Evolutionary conservation across 179 eudicot species (phyloP).

Genomic region (Beta macrorhiza): DNA sequence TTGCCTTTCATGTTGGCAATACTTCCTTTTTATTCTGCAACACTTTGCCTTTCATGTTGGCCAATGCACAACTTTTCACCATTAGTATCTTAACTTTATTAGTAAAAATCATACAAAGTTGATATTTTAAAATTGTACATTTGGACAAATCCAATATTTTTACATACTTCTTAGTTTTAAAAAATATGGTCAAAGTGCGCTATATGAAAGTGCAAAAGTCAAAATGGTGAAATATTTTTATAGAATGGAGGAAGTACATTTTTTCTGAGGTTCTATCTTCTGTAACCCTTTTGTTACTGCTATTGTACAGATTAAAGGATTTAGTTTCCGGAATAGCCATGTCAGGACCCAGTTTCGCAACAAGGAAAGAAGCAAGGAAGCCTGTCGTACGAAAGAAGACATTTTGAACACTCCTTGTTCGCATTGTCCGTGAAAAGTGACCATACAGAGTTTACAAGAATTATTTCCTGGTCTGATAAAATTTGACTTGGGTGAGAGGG

Average conservation of each 20-base stretch:
- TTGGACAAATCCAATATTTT: too few species aligned
- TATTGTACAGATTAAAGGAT: slow-evolving; percentile 68
- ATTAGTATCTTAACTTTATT: too few species aligned
- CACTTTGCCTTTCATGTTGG: too few species aligned
- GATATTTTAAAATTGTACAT: too few species aligned
- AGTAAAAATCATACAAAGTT: too few species aligned
- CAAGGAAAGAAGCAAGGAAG: slow-evolving; percentile 69
- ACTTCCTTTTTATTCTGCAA: too few species aligned
- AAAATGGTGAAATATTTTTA: too few species aligned
- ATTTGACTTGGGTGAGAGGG: slow-evolving; percentile 8
- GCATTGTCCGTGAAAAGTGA: neutral
- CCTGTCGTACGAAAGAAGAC: slow-evolving; percentile 65
- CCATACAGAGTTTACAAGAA: neutral
- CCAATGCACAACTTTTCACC: too few species aligned
- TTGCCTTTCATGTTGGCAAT: neutral
- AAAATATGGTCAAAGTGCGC: too few species aligned
- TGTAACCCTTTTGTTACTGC: neutral
- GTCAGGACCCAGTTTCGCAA: slow-evolving; percentile 42
- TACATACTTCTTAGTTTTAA: too few species aligned
- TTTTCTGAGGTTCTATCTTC: neutral
- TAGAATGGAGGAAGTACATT: neutral
- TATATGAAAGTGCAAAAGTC: too few species aligned
- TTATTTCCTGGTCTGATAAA: neutral
- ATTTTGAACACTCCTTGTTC: slow-evolving; percentile 35
- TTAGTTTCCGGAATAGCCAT: slow-evolving; percentile 48